Base-by-base conservation (phyloP, 129 eudicot species). In the Smallanthus sonchifolius region DNA sequence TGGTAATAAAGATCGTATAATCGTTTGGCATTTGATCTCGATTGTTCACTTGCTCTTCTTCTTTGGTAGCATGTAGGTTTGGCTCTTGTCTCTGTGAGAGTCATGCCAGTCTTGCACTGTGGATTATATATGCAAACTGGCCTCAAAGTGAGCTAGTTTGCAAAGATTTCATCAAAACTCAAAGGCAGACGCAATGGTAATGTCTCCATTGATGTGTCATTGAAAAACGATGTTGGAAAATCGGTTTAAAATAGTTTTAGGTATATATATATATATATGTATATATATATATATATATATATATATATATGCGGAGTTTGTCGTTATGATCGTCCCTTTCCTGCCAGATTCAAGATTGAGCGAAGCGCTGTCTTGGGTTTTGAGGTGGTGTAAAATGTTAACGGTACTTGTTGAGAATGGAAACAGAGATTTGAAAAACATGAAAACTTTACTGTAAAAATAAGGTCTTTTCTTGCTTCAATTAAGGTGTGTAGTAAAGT, bases 121-220 rank as follows among this genome's bases (percentile, higher is more conserved):
- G 99, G 97, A 75, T 95, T 20, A 63, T 91, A 24, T 86, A 87
- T 54, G 96, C 96, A 71, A 88, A 95, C 88, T 88, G 94, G 87
- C 94, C 94, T 86, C 88, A 65, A 91, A 88, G 84, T 77, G 84
- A 88, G 90, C 91, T 86, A 85, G 89, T 80, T 87, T 82, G 88
- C 83, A 34, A 83, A 80, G 83, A 54, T 82, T 11, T 55, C 86
- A 4, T 80, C 80, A 15, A 48, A 77, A 74, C 72, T 82, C 60
- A 82, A 81, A 56, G 66, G 81, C 56, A 71, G 83, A 43, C 19
- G 80, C 74, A 77, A 76, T 5, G 75, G 75, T 43, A 63, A 49
- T 34, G 48, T 54, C 43, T 45, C 7, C 14, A 35, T 14, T 4
- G 79, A 70, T 75, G 59, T 34, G 36, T 77, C 69, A 30, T 54